These are phyloP conservation scores for Monosporascus cannonballus DNA, from an alignment of 2,329 filamentous ascomycete species.

Conservation along the genomic window DNA sequence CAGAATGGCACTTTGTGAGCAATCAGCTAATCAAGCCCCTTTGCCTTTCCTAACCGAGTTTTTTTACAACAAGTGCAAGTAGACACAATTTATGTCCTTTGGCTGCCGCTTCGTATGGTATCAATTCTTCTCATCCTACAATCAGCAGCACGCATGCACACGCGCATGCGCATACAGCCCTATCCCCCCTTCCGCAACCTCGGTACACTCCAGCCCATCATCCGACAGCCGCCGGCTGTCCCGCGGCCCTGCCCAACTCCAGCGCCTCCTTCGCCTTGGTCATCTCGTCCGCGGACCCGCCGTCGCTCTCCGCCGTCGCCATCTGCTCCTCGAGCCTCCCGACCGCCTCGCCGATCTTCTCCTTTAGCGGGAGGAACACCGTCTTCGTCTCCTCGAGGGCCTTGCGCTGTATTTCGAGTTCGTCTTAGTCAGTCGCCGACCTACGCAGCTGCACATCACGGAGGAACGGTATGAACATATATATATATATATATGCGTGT, in stretches of 20 bases:
- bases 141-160: not conserved
- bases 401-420: slow-evolving; percentile 49
- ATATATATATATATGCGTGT: too few relatives aligned
- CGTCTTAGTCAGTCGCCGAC: not conserved
- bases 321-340: slow-evolving; percentile 70
- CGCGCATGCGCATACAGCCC: not conserved
- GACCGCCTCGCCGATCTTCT: slow-evolving; percentile 66
- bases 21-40: not conserved
- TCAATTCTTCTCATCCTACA: slow-evolving; percentile 3
- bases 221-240: slow-evolving; percentile 18
- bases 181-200: not conserved
- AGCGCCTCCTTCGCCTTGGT: slow-evolving; percentile 49
- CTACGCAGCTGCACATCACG: too few relatives aligned
- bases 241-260: slow-evolving; percentile 39
- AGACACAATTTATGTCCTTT: not conserved
- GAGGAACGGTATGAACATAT: not conserved
- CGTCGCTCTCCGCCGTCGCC: slow-evolving; percentile 52
- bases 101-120: slow-evolving; percentile 3
- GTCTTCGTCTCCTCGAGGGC: slow-evolving; percentile 84
- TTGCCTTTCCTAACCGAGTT: not conserved
- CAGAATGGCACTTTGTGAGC: not conserved
- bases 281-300: slow-evolving; percentile 43
- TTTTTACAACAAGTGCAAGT: too few relatives aligned
- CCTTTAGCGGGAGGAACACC: slow-evolving; percentile 66
- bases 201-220: slow-evolving; percentile 6